Evolutionary conservation across 495 filamentous ascomycete species (phyloP), one percentile per base, ranked within the genome.

Genomic region (Xylaria venustula): DNA sequence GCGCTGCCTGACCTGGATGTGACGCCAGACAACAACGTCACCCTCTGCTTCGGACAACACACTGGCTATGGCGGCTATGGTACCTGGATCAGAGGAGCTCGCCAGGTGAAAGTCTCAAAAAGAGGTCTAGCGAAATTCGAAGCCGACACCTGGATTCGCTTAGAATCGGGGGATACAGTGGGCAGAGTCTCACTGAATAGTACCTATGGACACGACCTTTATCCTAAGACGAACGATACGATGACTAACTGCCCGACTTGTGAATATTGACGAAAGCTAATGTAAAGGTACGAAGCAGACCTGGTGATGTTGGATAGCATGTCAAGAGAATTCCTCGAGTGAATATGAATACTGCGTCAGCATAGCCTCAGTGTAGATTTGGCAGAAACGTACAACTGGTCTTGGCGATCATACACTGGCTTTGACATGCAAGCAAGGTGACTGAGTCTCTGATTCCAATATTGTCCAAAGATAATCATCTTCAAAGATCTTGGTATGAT

Each of bases 11-110:
- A 67, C 32, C 68, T 75, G 67, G 60, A 54, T 1, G 66, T 72
- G 32, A 60, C 49, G 47, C 73, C 75, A 7, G 34, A 22, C 5
- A 76, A 70, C 50, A 68, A 71, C 28, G 63, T 80, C 3, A 72
- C 79, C 58, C 66, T 90, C 48, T 91, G 89, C 65, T 90, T 90
- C 63, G 83, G 86, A n/a, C 82, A 86, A 55, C 87, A 88, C 59
- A 81, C 80, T 0, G 88, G 89, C 7, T 91, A 89, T 56, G 88
- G 88, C 0, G 89, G 89, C 0, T 91, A 92, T 60, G 86, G 87
- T 0, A 78, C 74, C 57, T 86, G 84, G 79, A 80, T 79, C 7
- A 78, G 88, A 0, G 88, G 88, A 0, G 76, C 77, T 11, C 74
- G 89, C 6, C 85, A 88, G 60, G 71, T 90, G 7, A 64, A 77